Evolutionary conservation across 2,329 filamentous ascomycete genomes (phyloP).

Genomic region (Calonectria ilicicola): DNA sequence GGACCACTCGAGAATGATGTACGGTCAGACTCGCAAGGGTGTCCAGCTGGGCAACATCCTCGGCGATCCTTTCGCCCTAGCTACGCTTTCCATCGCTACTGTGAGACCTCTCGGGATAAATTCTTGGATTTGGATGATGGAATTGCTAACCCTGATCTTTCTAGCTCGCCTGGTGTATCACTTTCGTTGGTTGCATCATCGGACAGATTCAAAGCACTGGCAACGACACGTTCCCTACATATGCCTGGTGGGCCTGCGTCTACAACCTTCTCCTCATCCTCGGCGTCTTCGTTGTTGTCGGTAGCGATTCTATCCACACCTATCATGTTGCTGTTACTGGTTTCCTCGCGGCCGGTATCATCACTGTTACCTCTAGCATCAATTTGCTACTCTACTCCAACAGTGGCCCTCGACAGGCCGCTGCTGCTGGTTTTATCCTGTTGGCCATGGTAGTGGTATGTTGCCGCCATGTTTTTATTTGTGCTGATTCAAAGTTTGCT

Average conservation of each 20-base stretch:
- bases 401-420: constrained; percentile 82
- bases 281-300: constrained; percentile 85
- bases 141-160: constrained; percentile 34
- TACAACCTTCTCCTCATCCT: constrained; percentile 88
- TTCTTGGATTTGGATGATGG: background rate
- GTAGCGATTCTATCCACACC: constrained; percentile 84
- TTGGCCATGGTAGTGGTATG: constrained; percentile 92
- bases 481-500: constrained; percentile 10
- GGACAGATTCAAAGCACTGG: constrained; percentile 65
- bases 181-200: constrained; percentile 88
- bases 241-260: constrained; percentile 90
- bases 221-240: constrained; percentile 76
- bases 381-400: constrained; percentile 86
- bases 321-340: constrained; percentile 94
- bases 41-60: constrained; percentile 90
- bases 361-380: constrained; percentile 86
- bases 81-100: constrained; percentile 90
- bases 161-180: constrained; percentile 94
- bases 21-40: constrained; percentile 66
- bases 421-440: constrained; percentile 92
- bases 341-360: constrained; percentile 85
- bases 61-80: constrained; percentile 95
- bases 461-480: constrained; percentile 28
- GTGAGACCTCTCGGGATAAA: constrained; percentile 66
- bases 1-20: constrained; percentile 73